Base-by-base conservation (phyloP, 441 rosid species). In the Erodium moschatum region DNA sequence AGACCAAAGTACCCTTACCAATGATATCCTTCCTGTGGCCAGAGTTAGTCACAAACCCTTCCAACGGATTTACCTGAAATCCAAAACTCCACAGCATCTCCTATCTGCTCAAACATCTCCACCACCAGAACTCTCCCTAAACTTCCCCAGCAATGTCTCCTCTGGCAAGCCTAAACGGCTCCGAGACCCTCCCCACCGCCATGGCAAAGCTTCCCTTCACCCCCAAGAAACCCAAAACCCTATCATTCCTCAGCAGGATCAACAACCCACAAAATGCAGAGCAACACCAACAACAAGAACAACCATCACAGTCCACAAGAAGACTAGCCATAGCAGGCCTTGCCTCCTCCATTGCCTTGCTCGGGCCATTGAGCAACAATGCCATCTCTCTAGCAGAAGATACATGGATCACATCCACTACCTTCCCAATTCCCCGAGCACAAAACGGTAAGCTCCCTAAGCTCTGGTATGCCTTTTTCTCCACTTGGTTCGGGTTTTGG, bases 341-440 rank as follows among this genome's bases (percentile, higher is more conserved):
- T 70, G 81, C 61, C 20, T 54, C 87, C 73, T 89, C 95, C 0
- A 21, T 85, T 54, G 77, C 86, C 27, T 80, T 87, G 0, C 13
- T 76, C 38, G 71, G 77, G 48, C 10, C 20, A 54, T 54, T 54
- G 7, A 18, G 21, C 24, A 18, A 18, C n/a, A 74, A 68, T 9
- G 81, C 75, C 16, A 66, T 70, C 46, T 81, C 94, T 42, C 77
- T 80, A 3, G 97, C 95, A 6, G 81, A 86, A 72, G 90, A 84
- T 44, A 90, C 90, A 68, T 90, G 96, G 97, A 71, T 81, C 73
- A 85, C 80, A 50, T 84, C 83, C 68, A 92, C 89, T 61, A 75
- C 46, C 46, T 7, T 93, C 54, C 85, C 87, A 0, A 71, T 82
- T 42, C 94, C 91, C 67, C 74, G 88, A 18, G 81, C 82, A 13